Base-by-base conservation (phyloP, 1,284 basidiomycete genomes). In the Anthracocystis panici-leucophaei region DNA sequence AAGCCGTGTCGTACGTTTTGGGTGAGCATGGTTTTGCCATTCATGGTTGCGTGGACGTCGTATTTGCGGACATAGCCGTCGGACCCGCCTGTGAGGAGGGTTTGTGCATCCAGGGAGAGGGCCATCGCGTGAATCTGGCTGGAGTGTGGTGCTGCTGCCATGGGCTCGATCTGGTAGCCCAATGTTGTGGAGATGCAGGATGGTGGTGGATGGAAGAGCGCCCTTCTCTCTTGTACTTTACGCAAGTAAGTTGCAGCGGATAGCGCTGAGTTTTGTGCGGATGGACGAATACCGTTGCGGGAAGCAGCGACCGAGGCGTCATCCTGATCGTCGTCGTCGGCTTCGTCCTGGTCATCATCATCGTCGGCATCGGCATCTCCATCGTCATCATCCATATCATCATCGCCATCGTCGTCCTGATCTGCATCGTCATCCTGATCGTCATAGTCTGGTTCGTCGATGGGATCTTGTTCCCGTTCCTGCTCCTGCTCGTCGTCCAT, bases 11-110 rank as follows among this genome's bases (percentile, higher is more conserved):
- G 88, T 82, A 96, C 93, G 60, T 94, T 94, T 40, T 94, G 92
- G 38, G 93, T 95, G 75, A 97, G 89, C 82, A 94, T 91, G 41
- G 91, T 90, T 79, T 92, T 92, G 63, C 93, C 91, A 83, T 97
- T 97, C 56, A 94, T 91, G 49, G 92, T 91, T 25, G 91, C 86
- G 86, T 93, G 95, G 57, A 96, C 90, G 85, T 98, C 95, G 87
- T 97, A 97, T 86, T 93, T 90, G 44, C 95, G 90, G 49, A 98
- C 91, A 80, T 94, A 95, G 11, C 95, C 95, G 85, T 98, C 95
- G 69, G 95, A 91, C 11, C 93, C 93, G 42, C 95, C 95, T 5
- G 94, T 94, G 50, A 97, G 86, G 14, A 97, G 88, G 82, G 95
- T 93, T 27, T 92, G 91, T 88, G 94, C 91, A 86, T 95, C 97